Percentiles rank a stretch among this genome's conserved stretches.
Conservation (phyloP, 2,329 filamentous ascomycete species). For the Trichoderma koningii region DNA sequence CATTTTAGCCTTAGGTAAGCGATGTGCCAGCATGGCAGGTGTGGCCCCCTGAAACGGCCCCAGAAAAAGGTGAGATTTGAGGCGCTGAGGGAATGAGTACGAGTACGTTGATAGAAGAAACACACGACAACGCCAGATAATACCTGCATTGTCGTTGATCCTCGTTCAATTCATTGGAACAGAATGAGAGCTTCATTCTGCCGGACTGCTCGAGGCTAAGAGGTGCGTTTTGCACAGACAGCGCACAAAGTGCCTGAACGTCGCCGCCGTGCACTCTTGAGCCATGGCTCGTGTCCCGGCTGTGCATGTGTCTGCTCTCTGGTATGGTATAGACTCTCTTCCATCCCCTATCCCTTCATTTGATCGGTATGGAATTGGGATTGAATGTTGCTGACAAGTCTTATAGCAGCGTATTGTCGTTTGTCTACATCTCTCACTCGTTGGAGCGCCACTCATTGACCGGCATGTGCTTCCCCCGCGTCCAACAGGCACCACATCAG, state of each 20-base stretch:
- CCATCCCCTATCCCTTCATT: no score
- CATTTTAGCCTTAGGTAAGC: conserved; percentile 13
- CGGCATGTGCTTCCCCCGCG: conserved; percentile 39
- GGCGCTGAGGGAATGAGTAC: neutral
- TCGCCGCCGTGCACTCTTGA: neutral
- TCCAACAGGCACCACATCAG: neutral
- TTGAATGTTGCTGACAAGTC: neutral
- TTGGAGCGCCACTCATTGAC: conserved; percentile 53
- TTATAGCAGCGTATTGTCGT: conserved; percentile 49
- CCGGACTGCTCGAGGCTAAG: neutral
- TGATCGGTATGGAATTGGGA: neutral
- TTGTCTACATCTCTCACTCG: conserved; percentile 51
- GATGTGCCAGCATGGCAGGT: neutral
- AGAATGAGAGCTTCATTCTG: conserved; percentile 6
- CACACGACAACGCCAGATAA: neutral
- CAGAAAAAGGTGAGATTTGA: neutral
- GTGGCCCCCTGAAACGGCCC: conserved; percentile 6
- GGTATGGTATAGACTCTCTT: neutral
- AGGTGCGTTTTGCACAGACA: neutral
- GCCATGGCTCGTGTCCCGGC: conserved; percentile 24
- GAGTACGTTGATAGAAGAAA: no score
- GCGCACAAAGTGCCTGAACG: neutral
- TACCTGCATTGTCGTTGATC: no score
- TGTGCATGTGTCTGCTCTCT: conserved; percentile 26
- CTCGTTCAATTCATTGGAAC: neutral